phyloP scores from a whole-genome alignment of 495 filamentous ascomycete species.

The Penicillium crystallinum region DNA sequence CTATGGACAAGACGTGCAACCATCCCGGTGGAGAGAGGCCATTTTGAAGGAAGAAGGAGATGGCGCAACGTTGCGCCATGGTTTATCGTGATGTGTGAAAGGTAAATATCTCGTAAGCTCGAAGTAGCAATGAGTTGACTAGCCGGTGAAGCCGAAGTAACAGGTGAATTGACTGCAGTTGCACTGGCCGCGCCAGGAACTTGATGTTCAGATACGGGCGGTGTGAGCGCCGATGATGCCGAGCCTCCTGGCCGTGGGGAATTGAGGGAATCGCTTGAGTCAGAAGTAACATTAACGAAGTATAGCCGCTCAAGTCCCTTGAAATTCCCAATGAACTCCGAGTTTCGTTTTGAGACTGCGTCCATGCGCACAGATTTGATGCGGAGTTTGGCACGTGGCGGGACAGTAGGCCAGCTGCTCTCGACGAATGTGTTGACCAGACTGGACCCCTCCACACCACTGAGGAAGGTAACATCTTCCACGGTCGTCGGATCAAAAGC shows the following conservation, averaged over 20 bases:
- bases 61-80: conserved; percentile 51
- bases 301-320: conserved; percentile 42
- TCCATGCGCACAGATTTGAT: conserved; percentile 43
- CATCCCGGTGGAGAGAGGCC: conserved; percentile 45
- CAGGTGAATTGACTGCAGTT: conserved; percentile 18
- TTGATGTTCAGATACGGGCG: conserved; percentile 21
- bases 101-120: conserved; percentile 40
- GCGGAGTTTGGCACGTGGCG: conserved; percentile 13
- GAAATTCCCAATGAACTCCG: conserved; percentile 35
- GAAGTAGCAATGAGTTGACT: conserved; percentile 20
- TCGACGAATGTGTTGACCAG: conserved; percentile 53
- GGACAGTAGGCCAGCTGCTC: conserved; percentile 41
- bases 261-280: conserved; percentile 27
- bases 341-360: conserved; percentile 33
- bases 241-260: conserved; percentile 17
- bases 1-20: conserved; percentile 47
- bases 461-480: conserved; percentile 50
- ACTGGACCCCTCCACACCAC: conserved; percentile 33
- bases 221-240: conserved; percentile 23
- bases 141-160: conserved; percentile 21
- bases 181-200: conserved; percentile 5
- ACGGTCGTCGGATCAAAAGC: conserved; percentile 38
- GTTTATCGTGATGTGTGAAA: conserved; percentile 40
- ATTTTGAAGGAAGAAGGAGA: conserved; percentile 53
- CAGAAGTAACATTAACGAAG: conserved; percentile 36